Conservation (phyloP, 2,329 filamentous ascomycete species). For the Botryotinia narcissicola region DNA sequence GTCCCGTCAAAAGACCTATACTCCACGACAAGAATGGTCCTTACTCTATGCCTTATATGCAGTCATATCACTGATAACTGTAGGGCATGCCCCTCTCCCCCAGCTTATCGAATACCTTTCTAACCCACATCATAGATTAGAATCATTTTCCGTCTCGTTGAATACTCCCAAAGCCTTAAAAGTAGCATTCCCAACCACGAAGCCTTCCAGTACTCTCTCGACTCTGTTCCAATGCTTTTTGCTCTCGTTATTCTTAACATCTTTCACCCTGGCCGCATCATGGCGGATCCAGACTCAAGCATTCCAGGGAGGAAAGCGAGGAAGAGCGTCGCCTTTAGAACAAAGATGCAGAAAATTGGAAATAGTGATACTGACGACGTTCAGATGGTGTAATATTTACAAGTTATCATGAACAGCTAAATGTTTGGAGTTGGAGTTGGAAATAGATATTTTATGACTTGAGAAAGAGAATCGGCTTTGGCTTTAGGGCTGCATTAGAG, state of each 20-base stretch:
- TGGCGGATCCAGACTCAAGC: background rate
- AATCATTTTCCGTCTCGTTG: conserved; percentile 58
- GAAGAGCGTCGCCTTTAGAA: background rate
- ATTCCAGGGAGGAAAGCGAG: background rate
- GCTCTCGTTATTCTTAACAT: conserved; percentile 17
- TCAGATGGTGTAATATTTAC: background rate
- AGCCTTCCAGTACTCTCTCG: conserved; percentile 50
- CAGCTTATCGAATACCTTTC: background rate
- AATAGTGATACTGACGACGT: background rate
- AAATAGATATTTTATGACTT: background rate
- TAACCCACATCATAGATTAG: conserved; percentile 43
- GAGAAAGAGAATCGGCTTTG: background rate
- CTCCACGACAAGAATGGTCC: background rate
- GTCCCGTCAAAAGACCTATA: background rate
- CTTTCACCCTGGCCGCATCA: background rate
- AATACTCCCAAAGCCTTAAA: conserved; percentile 48
- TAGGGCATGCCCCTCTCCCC: background rate
- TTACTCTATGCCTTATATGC: background rate
- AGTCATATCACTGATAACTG: background rate
- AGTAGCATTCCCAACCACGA: conserved; percentile 51
- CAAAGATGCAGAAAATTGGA: background rate
- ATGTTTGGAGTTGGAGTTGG: background rate
- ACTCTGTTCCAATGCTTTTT: conserved; percentile 52
- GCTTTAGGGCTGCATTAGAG: background rate
- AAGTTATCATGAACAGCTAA: background rate